Evolutionary conservation across 345 rosid species (phyloP).

Genomic region (Cardamine resedifolia): DNA sequence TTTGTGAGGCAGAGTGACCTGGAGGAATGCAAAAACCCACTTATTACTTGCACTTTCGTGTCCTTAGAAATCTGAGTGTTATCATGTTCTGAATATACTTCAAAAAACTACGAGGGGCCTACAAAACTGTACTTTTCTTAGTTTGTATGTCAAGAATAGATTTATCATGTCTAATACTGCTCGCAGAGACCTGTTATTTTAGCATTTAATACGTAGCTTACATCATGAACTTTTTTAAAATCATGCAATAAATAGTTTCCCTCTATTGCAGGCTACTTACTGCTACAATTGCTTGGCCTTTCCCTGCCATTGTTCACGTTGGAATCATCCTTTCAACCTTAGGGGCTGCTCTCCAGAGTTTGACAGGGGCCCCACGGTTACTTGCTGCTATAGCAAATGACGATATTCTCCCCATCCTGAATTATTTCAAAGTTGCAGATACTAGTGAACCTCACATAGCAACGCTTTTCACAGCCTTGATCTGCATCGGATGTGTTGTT

Average conservation of each 20-base stretch:
- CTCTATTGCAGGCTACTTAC: constrained; percentile 66
- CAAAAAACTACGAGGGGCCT: not conserved
- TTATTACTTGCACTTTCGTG: constrained; percentile 10
- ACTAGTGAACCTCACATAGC: constrained; percentile 86
- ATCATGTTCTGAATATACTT: constrained; percentile 15
- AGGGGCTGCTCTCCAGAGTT: constrained; percentile 99
- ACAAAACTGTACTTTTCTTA: constrained; percentile 1
- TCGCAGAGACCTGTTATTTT: constrained; percentile 13
- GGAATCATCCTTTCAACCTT: constrained; percentile 97
- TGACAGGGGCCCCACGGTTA: constrained; percentile 96
- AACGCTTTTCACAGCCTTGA: constrained; percentile 85
- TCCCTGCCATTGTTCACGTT: constrained; percentile 70
- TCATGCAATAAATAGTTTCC: constrained; percentile 19
- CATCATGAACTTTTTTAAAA: not conserved
- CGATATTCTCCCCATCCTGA: constrained; percentile 95
- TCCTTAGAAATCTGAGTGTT: not conserved
- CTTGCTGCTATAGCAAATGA: constrained; percentile 99
- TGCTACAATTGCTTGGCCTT: constrained; percentile 98
- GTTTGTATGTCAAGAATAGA: constrained; percentile 2
- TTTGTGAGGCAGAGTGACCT: constrained; percentile 21
- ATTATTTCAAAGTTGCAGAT: constrained; percentile 91
- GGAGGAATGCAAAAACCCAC: constrained; percentile 6
- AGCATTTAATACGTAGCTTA: constrained; percentile 6
- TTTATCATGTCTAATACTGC: constrained; percentile 9
- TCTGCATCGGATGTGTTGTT: constrained; percentile 86